Evolutionary conservation across 345 rosid genomes (phyloP).

Genomic region (Citrus mangshanensis): DNA sequence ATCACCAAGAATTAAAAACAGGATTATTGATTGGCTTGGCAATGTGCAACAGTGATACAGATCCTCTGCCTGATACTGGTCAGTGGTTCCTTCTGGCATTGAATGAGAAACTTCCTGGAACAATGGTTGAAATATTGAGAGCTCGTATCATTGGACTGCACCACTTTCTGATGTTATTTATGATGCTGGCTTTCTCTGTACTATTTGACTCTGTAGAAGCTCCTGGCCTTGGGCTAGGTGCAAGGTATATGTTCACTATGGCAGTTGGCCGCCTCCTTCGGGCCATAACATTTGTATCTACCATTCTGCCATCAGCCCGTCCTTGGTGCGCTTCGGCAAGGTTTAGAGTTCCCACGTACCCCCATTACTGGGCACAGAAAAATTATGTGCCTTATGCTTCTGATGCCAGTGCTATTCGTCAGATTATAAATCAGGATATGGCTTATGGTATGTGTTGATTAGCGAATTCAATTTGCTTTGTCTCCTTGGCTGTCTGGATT

Average conservation of each 20-base stretch:
- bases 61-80: slow-evolving; percentile 92
- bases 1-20: not conserved
- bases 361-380: slow-evolving; percentile 90
- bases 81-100: slow-evolving; percentile 88
- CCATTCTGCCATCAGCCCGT: slow-evolving; percentile 88
- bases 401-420: slow-evolving; percentile 60
- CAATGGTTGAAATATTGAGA: slow-evolving; percentile 68
- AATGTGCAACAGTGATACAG: slow-evolving; percentile 48
- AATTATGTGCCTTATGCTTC: slow-evolving; percentile 83
- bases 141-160: slow-evolving; percentile 84
- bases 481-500: not conserved
- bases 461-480: not conserved
- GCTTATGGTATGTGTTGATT: slow-evolving; percentile 56
- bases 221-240: slow-evolving; percentile 93
- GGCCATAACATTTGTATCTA: slow-evolving; percentile 80
- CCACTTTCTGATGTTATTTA: slow-evolving; percentile 82
- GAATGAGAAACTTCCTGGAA: slow-evolving; percentile 75
- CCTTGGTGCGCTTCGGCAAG: slow-evolving; percentile 96
- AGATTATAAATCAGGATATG: slow-evolving; percentile 49
- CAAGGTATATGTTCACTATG: slow-evolving; percentile 91
- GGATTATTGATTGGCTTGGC: slow-evolving; percentile 22
- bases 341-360: slow-evolving; percentile 63
- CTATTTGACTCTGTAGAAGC: slow-evolving; percentile 72
- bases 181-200: slow-evolving; percentile 90
- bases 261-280: slow-evolving; percentile 87